phyloP scores from a whole-genome alignment of 768 basidiomycete species.

The Macrolepiota albuminosa region DNA sequence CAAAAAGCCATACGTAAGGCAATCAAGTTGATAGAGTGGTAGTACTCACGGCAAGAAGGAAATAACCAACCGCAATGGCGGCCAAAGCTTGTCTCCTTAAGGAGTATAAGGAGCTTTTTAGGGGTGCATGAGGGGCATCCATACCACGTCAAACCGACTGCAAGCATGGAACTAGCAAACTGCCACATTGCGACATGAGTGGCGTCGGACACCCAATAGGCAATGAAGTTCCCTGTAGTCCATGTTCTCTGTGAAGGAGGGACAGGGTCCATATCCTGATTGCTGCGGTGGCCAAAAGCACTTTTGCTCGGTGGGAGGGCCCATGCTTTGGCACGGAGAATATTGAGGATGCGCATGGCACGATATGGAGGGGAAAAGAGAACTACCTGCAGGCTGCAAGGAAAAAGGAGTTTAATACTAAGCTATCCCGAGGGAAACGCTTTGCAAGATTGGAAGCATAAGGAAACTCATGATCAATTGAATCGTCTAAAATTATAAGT shows the following conservation, averaged over 20 bases:
- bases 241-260: conserved; percentile 58
- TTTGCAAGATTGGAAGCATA: no score
- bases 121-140: conserved; percentile 10
- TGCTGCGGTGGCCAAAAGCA: conserved; percentile 56
- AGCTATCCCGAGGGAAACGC: background rate
- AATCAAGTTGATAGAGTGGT: background rate
- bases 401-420: background rate
- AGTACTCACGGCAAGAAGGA: conserved; percentile 52
- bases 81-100: conserved; percentile 59
- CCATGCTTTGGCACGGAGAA: conserved; percentile 13
- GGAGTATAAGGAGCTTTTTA: background rate
- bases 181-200: conserved; percentile 49
- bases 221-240: conserved; percentile 61
- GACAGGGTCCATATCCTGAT: conserved; percentile 77
- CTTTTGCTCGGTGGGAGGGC: conserved; percentile 54
- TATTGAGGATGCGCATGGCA: background rate
- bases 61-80: conserved; percentile 68
- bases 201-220: conserved; percentile 57
- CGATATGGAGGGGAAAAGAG: background rate
- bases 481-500: no score
- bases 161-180: conserved; percentile 70
- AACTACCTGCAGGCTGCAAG: no score
- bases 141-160: conserved; percentile 68
- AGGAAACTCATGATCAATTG: no score
- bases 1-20: background rate